Percentiles rank a stretch among this genome's conserved stretches.
Evolutionary conservation across 2,329 filamentous ascomycete genomes (phyloP).

Genomic region (Orbilia javanica): DNA sequence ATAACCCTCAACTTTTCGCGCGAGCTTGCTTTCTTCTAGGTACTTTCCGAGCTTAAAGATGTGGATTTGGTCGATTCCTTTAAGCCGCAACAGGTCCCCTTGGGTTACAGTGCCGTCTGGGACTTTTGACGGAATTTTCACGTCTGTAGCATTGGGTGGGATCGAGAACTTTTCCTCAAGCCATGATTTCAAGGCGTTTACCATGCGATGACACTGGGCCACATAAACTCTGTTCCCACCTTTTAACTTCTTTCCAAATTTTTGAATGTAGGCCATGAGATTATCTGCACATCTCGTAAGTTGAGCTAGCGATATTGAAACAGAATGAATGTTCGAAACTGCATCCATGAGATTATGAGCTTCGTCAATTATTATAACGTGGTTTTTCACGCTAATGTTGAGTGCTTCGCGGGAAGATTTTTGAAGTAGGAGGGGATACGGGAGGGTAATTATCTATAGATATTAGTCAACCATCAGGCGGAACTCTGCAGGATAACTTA

Average conservation of each 20-base stretch:
- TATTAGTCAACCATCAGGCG: neutral
- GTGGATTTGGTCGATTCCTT: constrained; percentile 95
- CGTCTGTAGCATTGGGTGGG: constrained; percentile 60
- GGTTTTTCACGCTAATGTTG: constrained; percentile 84
- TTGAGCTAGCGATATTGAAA: constrained; percentile 79
- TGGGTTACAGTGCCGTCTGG: constrained; percentile 77
- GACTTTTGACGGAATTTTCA: constrained; percentile 65
- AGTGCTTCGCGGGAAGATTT: constrained; percentile 88
- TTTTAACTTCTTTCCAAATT: constrained; percentile 88
- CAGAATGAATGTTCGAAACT: constrained; percentile 86
- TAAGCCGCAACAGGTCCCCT: constrained; percentile 80
- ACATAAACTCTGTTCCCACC: constrained; percentile 93
- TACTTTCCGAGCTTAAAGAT: constrained; percentile 89
- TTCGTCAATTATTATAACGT: constrained; percentile 95
- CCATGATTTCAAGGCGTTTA: constrained; percentile 81
- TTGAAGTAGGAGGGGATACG: constrained; percentile 90
- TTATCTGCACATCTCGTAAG: constrained; percentile 79
- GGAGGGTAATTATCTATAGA: constrained; percentile 81
- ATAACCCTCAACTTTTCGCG: constrained; percentile 94
- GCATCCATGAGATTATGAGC: constrained; percentile 98
- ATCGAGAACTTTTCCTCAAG: constrained; percentile 69
- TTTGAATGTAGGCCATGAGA: constrained; percentile 83
- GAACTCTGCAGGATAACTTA: constrained; percentile 59
- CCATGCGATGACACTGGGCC: constrained; percentile 83
- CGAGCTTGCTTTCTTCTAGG: constrained; percentile 89